Conservation (phyloP, 192 early-diverging fungal species). For the Backusella tarrabulga region DNA sequence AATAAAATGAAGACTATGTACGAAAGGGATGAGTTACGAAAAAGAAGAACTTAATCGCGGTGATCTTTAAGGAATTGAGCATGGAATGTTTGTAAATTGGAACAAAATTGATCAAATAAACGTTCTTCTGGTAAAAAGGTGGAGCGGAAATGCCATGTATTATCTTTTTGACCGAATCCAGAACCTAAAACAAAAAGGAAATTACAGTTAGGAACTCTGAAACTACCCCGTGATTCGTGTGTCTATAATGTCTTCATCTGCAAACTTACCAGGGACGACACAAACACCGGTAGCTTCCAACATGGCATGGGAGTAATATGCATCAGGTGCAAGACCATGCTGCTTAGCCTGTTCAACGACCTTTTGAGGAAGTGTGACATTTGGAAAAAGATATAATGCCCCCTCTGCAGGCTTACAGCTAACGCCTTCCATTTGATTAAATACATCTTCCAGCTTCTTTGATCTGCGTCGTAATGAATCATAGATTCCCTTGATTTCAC, state of each 20-base stretch:
- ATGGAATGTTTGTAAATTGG: slow-evolving; percentile 76
- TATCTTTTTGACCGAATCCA: slow-evolving; percentile 87
- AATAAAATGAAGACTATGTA: background rate
- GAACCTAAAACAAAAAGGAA: slow-evolving; percentile 30
- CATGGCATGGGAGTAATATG: slow-evolving; percentile 89
- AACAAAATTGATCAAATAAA: slow-evolving; percentile 86
- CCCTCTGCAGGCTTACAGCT: slow-evolving; percentile 86
- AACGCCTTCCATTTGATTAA: slow-evolving; percentile 81
- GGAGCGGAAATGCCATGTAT: slow-evolving; percentile 93
- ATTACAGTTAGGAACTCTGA: background rate
- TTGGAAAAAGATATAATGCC: slow-evolving; percentile 96
- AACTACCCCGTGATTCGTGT: background rate
- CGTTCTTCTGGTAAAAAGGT: slow-evolving; percentile 94
- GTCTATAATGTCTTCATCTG: background rate
- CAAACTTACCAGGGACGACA: slow-evolving; percentile 76
- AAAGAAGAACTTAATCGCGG: background rate
- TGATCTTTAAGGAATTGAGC: slow-evolving; percentile 54
- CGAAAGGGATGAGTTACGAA: background rate
- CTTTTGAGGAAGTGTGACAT: slow-evolving; percentile 67
- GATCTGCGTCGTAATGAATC: slow-evolving; percentile 80
- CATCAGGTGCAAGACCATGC: slow-evolving; percentile 76
- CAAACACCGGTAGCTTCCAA: slow-evolving; percentile 95
- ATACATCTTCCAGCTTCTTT: slow-evolving; percentile 64
- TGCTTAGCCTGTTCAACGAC: slow-evolving; percentile 73
- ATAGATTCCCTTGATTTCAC: slow-evolving; percentile 74